Base-by-base conservation (phyloP, 2,329 filamentous ascomycete species). In the Hypoxylon sp. region DNA sequence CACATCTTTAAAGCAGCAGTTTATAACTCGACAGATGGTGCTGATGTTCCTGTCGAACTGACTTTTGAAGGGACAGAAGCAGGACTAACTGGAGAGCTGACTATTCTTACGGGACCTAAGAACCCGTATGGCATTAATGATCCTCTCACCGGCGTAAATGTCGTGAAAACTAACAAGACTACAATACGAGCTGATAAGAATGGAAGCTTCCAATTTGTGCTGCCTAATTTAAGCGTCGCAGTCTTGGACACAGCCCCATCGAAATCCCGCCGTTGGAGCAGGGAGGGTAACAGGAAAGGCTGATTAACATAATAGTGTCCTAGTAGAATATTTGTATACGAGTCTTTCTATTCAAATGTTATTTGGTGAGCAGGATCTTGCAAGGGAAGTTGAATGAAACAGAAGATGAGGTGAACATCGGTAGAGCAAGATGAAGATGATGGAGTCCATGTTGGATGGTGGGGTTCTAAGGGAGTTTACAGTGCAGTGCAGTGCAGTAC, bases 211-310 rank as follows among this genome's bases (percentile, higher is more conserved):
- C 77, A 77, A 47, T 89, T 89, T 71, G 80, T 75, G 26, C 66
- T 90, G 73, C 87, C 87, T 0, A 79, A 86, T 70, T 77, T 88
- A 63, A 88, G 86, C 70, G 83, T 90, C 53, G 86, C 86, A 13
- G 83, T 90, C 2, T 73, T 90, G 57, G 85, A 88, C 56, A 83
- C 82, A 0, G 73, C 39, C 22, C 58, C 60, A 8, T 24, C 48
- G 3, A 62, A 29, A 13, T 55, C 42, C 46, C 58, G 55, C 26
- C 65, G 55, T 14, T 48, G 50, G 51, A 59, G 57, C 46, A 63
- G 68, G 39, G 19, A 10, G 5, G 26, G n/a, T 8, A 24, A 31
- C 19, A 48, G 48, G 26, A 39, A 31, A 24, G 5, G 10, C 2
- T 57, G 24, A 57, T 46, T 5, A 11, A 39, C 35, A 19, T 17